Percentiles rank a stretch among this genome's conserved stretches.
phyloP scores from a whole-genome alignment of 306 rosid genomes.

The Quercus variabilis region DNA sequence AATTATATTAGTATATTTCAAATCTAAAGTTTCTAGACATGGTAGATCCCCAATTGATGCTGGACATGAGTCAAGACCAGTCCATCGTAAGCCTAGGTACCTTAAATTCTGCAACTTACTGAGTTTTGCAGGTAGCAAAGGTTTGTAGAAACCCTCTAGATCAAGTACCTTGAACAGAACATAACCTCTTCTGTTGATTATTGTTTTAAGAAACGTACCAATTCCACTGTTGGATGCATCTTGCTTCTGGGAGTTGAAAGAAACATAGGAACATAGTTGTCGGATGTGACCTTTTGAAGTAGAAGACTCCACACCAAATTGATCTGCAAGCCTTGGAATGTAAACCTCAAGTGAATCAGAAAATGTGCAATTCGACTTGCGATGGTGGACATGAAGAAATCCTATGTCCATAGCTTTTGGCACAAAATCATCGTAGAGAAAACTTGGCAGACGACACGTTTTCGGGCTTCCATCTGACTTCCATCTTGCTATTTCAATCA shows the following conservation, averaged over 20 bases:
- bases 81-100: slow-evolving; percentile 23
- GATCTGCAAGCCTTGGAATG: slow-evolving; percentile 10
- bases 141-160: slow-evolving; percentile 26
- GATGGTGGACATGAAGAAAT: background rate
- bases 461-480: slow-evolving; percentile 1
- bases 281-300: background rate
- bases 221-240: background rate
- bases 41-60: background rate
- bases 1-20: slow-evolving; percentile 14
- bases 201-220: background rate
- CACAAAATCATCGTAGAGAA: background rate
- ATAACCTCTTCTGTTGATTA: background rate
- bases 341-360: background rate
- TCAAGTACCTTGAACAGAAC: slow-evolving; percentile 18
- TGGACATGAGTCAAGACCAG: slow-evolving; percentile 12
- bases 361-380: background rate
- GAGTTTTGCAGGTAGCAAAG: background rate
- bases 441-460: slow-evolving; percentile 8
- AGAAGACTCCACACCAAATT: background rate
- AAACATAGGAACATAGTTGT: background rate
- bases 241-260: slow-evolving; percentile 2
- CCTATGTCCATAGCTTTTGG: background rate
- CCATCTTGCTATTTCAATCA: too few species aligned
- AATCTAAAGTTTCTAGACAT: slow-evolving; percentile 9
- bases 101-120: slow-evolving; percentile 2